These are phyloP conservation scores for Talaromyces wortmannii DNA, from an alignment of 495 filamentous ascomycete genomes.

Conservation along the genomic window DNA sequence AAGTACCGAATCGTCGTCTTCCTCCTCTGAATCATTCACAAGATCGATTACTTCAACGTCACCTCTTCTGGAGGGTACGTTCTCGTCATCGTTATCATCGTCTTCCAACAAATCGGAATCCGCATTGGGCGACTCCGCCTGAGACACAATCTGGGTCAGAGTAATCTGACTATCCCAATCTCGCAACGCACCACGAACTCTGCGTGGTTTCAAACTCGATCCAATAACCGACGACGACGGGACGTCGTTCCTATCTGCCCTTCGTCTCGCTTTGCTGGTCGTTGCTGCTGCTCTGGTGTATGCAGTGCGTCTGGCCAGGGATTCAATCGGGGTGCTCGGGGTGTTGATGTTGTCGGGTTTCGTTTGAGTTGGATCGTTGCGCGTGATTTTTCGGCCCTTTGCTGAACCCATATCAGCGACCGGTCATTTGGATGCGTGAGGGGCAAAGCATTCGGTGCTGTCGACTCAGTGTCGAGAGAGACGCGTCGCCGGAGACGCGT, in stretches of 20 bases:
- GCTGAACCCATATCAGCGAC: background rate
- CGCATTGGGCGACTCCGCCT: conserved; percentile 3
- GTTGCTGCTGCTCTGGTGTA: conserved; percentile 6
- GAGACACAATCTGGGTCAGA: conserved; percentile 35
- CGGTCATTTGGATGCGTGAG: background rate
- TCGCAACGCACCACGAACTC: conserved; percentile 10
- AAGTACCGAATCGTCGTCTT: conserved; percentile 16
- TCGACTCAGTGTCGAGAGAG: background rate
- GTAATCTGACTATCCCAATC: conserved; percentile 25
- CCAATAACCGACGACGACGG: background rate
- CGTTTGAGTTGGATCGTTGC: background rate
- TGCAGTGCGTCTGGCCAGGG: conserved; percentile 14
- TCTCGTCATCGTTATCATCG: conserved; percentile 22
- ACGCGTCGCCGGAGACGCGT: background rate
- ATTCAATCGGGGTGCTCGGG: background rate
- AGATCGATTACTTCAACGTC: conserved; percentile 15
- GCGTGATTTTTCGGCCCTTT: background rate
- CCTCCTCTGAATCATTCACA: conserved; percentile 19
- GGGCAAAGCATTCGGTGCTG: background rate
- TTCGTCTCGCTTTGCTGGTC: conserved; percentile 13
- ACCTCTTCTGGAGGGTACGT: conserved; percentile 15
- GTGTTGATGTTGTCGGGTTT: background rate
- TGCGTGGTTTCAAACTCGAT: conserved; percentile 13
- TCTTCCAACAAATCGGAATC: background rate
- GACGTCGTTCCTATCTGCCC: background rate